Conservation (phyloP, 768 basidiomycete species). For the Collybia nuda region DNA sequence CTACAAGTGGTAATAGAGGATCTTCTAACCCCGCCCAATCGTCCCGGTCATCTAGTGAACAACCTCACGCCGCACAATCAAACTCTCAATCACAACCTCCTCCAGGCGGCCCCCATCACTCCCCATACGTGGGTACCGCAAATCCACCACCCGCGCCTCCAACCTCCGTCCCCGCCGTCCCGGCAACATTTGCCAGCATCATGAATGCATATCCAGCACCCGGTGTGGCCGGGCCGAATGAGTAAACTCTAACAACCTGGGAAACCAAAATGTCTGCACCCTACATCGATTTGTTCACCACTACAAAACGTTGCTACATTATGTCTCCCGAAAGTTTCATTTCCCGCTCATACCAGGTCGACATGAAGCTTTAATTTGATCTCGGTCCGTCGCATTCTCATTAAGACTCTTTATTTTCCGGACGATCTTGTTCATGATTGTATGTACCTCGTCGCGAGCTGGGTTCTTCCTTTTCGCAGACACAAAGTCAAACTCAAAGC, state of each 20-base stretch:
- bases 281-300: too few species aligned
- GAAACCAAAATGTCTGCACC: too few species aligned
- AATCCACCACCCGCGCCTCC: slow-evolving; percentile 15
- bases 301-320: too few species aligned
- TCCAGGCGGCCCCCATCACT: not conserved
- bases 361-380: too few species aligned
- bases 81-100: not conserved
- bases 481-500: too few species aligned
- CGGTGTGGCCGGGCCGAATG: slow-evolving; percentile 10
- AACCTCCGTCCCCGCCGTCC: slow-evolving; percentile 25
- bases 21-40: not conserved
- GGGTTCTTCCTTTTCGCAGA: too few species aligned
- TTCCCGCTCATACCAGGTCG: too few species aligned
- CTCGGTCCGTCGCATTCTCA: too few species aligned
- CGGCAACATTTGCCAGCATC: slow-evolving; percentile 64
- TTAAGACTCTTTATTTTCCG: too few species aligned
- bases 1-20: not conserved
- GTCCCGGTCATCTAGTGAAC: not conserved
- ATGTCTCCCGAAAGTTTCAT: too few species aligned
- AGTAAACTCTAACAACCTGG: slow-evolving; percentile 1
- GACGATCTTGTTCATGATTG: too few species aligned
- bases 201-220: slow-evolving; percentile 65
- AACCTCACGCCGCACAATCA: slow-evolving; percentile 1
- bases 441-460: too few species aligned
- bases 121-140: not conserved